These are phyloP conservation scores for Blastomyces percursus DNA, from an alignment of 2,329 filamentous ascomycete genomes.

Conservation along the genomic window DNA sequence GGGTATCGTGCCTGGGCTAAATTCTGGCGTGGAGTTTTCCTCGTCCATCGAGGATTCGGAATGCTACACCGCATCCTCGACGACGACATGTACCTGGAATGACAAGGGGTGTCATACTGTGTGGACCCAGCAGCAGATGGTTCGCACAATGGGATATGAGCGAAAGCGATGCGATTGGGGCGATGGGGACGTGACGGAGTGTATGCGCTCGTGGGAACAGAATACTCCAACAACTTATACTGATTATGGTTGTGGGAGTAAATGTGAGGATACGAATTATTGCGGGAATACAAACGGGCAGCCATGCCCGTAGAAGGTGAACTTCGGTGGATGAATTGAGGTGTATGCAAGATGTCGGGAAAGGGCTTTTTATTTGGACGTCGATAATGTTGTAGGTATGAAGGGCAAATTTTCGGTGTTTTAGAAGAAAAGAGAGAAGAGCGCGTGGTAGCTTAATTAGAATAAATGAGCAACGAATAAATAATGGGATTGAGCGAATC, in stretches of 20 bases:
- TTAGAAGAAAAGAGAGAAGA: not conserved
- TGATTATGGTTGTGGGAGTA: constrained; percentile 1
- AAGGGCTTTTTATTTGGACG: not conserved
- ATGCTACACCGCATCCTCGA: not conserved
- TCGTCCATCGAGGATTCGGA: not conserved
- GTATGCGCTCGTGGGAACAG: constrained; percentile 1
- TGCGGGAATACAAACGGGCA: not conserved
- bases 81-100: constrained; percentile 3
- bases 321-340: not conserved
- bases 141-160: not conserved
- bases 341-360: not conserved
- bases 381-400: not conserved
- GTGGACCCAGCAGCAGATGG: constrained; percentile 4
- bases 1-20: not conserved
- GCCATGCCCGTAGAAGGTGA: not conserved
- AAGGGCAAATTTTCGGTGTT: not conserved
- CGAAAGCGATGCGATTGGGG: constrained; percentile 1
- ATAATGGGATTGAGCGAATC: not conserved
- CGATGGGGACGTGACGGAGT: not conserved
- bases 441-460: not conserved
- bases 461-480: not conserved
- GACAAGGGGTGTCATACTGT: not conserved
- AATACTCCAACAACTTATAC: constrained; percentile 2
- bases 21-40: not conserved
- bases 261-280: constrained; percentile 1